Conservation (phyloP, 768 basidiomycete species). For the Dacryopinax primogenitus region DNA sequence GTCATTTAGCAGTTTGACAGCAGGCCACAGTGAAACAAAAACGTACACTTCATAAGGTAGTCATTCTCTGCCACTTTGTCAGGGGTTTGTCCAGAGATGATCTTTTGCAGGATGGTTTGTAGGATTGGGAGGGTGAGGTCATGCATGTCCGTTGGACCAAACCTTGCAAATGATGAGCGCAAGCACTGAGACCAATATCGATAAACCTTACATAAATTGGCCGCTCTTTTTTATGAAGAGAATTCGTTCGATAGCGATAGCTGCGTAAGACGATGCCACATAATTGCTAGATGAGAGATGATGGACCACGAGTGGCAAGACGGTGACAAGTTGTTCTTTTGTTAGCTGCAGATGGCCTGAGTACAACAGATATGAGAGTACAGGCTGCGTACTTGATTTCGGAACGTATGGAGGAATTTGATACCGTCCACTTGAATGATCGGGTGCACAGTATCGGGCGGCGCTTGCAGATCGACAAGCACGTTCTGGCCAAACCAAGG, state of each 20-base stretch:
- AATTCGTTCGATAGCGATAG: conserved; percentile 94
- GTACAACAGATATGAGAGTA: not conserved
- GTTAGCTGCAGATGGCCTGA: conserved; percentile 45
- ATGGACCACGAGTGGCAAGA: conserved; percentile 70
- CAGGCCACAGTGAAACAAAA: no score
- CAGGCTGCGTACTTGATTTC: conserved; percentile 60
- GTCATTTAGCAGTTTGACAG: not conserved
- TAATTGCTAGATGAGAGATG: conserved; percentile 77
- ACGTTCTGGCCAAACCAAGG: conserved; percentile 91
- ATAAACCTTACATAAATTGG: conserved; percentile 50
- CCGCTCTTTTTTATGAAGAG: conserved; percentile 75
- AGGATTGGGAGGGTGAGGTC: conserved; percentile 22
- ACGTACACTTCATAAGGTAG: conserved; percentile 90
- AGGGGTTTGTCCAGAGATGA: conserved; percentile 64
- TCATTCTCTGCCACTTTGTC: conserved; percentile 96
- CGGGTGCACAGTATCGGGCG: conserved; percentile 57
- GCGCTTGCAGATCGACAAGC: conserved; percentile 69
- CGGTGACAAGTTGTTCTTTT: conserved; percentile 83
- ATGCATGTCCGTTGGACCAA: not conserved
- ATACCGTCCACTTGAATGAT: conserved; percentile 95
- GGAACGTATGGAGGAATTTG: conserved; percentile 84
- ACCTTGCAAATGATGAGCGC: not conserved
- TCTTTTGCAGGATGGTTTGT: conserved; percentile 58
- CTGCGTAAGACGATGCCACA: conserved; percentile 91
- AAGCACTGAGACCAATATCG: not conserved